Evolutionary conservation across 768 basidiomycete genomes (phyloP).

Genomic region (Boletus coccyginus): DNA sequence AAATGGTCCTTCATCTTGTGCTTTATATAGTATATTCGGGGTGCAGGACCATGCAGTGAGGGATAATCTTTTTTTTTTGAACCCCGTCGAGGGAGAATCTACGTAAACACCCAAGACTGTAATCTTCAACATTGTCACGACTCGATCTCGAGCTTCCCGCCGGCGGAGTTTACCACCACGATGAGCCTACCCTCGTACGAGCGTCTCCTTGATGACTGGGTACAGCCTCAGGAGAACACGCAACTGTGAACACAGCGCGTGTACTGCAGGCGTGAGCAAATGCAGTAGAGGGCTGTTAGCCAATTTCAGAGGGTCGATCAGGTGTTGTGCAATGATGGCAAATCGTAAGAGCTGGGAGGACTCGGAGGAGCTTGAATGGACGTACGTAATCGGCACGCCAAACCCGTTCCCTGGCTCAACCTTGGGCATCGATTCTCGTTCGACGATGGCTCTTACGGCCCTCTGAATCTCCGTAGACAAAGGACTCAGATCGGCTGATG

Average conservation of each 20-base stretch:
- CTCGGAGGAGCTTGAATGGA: too few species aligned
- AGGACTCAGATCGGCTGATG: neutral
- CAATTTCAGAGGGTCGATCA: constrained; percentile 72
- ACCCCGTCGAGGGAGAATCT: too few species aligned
- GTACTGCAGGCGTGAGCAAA: constrained; percentile 85
- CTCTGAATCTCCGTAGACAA: constrained; percentile 45
- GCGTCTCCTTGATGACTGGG: constrained; percentile 91
- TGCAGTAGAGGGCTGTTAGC: constrained; percentile 89
- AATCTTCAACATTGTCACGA: constrained; percentile 84
- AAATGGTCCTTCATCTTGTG: neutral
- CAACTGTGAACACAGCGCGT: constrained; percentile 81
- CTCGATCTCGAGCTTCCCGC: constrained; percentile 83
- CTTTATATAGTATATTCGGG: constrained; percentile 40
- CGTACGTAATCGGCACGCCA: constrained; percentile 44
- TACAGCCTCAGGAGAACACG: constrained; percentile 95
- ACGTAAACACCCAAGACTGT: too few species aligned
- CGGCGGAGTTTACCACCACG: constrained; percentile 85
- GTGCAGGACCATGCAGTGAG: too few species aligned
- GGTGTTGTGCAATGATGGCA: neutral
- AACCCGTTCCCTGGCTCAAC: constrained; percentile 33
- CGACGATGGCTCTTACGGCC: constrained; percentile 56
- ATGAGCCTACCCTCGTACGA: constrained; percentile 90
- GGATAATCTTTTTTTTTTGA: too few species aligned
- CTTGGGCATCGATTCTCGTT: constrained; percentile 61
- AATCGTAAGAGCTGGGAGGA: neutral